Percentiles rank a stretch among this genome's conserved stretches.
Conservation (phyloP, 2,329 filamentous ascomycete species). For the Pseudogymnoascus destructans region DNA sequence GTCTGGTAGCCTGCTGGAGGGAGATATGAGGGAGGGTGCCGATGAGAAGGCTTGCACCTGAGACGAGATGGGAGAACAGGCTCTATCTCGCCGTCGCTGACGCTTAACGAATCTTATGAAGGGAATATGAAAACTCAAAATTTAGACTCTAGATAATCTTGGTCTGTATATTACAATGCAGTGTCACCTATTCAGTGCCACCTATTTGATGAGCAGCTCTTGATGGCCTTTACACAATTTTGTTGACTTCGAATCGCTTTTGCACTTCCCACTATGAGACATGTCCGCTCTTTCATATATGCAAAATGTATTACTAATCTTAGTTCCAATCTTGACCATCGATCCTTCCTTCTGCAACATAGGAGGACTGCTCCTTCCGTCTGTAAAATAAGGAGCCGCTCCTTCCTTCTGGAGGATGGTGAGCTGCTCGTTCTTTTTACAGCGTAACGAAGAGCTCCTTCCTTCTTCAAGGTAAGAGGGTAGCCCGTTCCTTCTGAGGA, state of each 20-base stretch:
- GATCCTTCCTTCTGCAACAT: background rate
- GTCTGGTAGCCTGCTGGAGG: slow-evolving; percentile 1
- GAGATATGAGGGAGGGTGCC: slow-evolving; percentile 14
- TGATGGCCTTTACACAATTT: background rate
- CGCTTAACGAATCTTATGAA: background rate
- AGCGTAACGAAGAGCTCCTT: background rate
- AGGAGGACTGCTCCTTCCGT: background rate
- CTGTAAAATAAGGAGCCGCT: background rate
- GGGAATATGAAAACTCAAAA: background rate
- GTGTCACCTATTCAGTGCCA: background rate
- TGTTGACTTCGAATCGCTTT: background rate
- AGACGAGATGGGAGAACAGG: background rate
- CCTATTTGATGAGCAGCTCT: background rate
- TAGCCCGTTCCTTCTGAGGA: background rate
- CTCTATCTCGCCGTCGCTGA: background rate
- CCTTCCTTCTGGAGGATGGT: background rate
- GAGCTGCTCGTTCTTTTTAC: background rate
- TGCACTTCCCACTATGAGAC: background rate
- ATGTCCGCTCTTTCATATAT: background rate
- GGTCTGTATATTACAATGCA: background rate
- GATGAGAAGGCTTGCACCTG: slow-evolving; percentile 14
- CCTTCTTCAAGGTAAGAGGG: background rate
- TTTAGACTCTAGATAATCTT: background rate
- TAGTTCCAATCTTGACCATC: background rate
- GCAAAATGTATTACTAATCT: background rate